A percentile compares a stretch with the other conserved stretches of the same genome.
phyloP scores from a whole-genome alignment of 495 filamentous ascomycete species.

The Penicillium canescens region DNA sequence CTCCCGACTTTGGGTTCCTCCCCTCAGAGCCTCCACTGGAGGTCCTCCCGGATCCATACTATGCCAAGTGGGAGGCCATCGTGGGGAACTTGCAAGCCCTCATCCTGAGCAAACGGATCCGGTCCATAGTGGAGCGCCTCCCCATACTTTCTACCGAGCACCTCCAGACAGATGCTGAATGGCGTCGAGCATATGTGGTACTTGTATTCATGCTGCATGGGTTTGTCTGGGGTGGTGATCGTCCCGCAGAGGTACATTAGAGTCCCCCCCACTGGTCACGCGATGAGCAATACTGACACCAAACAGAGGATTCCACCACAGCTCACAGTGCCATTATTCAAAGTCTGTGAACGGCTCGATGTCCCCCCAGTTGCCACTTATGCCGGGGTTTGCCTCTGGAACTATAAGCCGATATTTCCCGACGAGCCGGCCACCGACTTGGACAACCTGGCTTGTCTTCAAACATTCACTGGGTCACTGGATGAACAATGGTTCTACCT shows the following conservation, averaged over 20 bases:
- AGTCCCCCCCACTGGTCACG: neutral
- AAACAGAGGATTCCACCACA: conserved; percentile 76
- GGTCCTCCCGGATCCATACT: conserved; percentile 81
- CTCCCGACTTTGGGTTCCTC: conserved; percentile 83
- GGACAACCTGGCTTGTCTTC: conserved; percentile 79
- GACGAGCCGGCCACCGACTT: conserved; percentile 78
- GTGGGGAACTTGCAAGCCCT: conserved; percentile 82
- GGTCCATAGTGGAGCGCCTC: conserved; percentile 71
- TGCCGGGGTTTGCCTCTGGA: conserved; percentile 89
- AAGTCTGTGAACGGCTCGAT: conserved; percentile 78
- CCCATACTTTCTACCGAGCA: conserved; percentile 79
- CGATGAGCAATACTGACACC: conserved; percentile 9
- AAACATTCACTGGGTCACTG: conserved; percentile 90
- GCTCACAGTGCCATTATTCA: conserved; percentile 78
- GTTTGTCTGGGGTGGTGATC: conserved; percentile 93
- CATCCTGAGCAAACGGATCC: conserved; percentile 77
- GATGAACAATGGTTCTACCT: conserved; percentile 99
- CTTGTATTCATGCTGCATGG: conserved; percentile 87
- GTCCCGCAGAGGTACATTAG: conserved; percentile 66
- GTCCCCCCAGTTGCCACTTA: conserved; percentile 95
- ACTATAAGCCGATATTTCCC: conserved; percentile 85
- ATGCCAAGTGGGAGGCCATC: conserved; percentile 87
- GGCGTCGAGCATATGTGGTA: conserved; percentile 86
- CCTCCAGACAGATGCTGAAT: conserved; percentile 81
- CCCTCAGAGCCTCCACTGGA: conserved; percentile 78